A percentile compares a stretch with the other conserved stretches of the same genome.
phyloP scores from a whole-genome alignment of 208 protist species.

The Leishmania martiniquensis region DNA sequence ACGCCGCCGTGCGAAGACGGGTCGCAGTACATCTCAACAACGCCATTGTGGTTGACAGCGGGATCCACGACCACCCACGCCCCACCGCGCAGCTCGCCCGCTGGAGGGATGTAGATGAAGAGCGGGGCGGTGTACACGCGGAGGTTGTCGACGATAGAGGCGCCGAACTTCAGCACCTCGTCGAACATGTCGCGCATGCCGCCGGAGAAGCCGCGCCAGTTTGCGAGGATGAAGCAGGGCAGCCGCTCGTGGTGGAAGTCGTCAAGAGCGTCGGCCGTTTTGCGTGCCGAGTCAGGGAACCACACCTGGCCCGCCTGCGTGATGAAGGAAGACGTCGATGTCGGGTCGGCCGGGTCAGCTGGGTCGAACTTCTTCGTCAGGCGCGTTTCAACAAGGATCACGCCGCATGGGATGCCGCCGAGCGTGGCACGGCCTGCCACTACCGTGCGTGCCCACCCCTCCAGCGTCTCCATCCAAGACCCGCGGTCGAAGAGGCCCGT shows the following conservation, averaged over 20 bases:
- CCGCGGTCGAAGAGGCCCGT: constrained; percentile 92
- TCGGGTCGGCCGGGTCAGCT: constrained; percentile 96
- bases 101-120: constrained; percentile 98
- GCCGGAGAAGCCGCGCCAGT: constrained; percentile 99
- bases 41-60: constrained; percentile 95
- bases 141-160: constrained; percentile 98
- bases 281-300: constrained; percentile 98
- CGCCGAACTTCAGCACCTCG: constrained; percentile 99
- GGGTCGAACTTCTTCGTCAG: constrained; percentile 93
- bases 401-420: constrained; percentile 97
- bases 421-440: constrained; percentile 96
- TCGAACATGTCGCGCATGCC: constrained; percentile 99
- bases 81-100: constrained; percentile 97
- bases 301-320: constrained; percentile 95
- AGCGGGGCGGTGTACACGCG: constrained; percentile 95
- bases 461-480: constrained; percentile 92
- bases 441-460: constrained; percentile 97
- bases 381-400: constrained; percentile 98
- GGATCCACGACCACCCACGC: constrained; percentile 99
- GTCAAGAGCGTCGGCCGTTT: constrained; percentile 97
- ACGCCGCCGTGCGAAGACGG: constrained; percentile 92
- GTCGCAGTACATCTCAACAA: constrained; percentile 99
- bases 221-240: constrained; percentile 98
- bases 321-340: constrained; percentile 66
- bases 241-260: constrained; percentile 98